A percentile compares a stretch with the other conserved stretches of the same genome.
phyloP scores from a whole-genome alignment of 139 green algal species.

The Edaphochlamys debaryana region DNA sequence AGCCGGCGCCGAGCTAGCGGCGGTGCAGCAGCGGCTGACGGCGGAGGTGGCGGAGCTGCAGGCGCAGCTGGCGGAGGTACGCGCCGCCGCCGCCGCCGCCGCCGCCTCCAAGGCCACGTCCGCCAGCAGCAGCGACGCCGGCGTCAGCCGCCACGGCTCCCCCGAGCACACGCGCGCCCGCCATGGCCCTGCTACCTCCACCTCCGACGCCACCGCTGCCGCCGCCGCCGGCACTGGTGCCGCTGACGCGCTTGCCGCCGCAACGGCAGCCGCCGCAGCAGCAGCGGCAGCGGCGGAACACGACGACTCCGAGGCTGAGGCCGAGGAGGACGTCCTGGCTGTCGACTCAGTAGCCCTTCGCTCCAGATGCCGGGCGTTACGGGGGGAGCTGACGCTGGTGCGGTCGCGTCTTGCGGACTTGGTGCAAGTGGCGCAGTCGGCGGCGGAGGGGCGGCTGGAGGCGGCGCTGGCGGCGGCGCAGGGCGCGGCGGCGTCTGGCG shows the following conservation, averaged over 20 bases:
- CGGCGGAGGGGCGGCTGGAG: constrained; percentile 17
- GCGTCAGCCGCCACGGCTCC: background rate
- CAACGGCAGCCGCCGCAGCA: background rate
- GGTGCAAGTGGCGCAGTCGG: background rate
- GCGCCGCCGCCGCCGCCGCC: background rate
- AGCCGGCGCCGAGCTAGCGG: background rate
- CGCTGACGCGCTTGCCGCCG: background rate
- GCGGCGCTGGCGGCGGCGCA: background rate
- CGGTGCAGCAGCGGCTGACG: background rate
- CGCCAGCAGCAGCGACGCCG: constrained; percentile 6
- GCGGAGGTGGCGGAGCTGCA: background rate
- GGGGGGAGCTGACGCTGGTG: constrained; percentile 4
- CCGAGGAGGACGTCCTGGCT: background rate
- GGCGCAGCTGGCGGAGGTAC: background rate
- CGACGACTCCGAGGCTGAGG: background rate
- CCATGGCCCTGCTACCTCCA: background rate
- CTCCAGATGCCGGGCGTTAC: constrained; percentile 2
- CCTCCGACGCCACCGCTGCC: no score
- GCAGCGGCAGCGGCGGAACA: background rate
- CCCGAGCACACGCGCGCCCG: background rate
- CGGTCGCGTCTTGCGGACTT: background rate
- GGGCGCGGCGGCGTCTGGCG: constrained; percentile 3
- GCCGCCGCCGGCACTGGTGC: background rate
- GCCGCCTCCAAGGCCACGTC: background rate
- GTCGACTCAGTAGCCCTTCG: background rate